Base-by-base conservation (phyloP, 2,329 filamentous ascomycete species). In the Colletotrichum gloeosporioides region DNA sequence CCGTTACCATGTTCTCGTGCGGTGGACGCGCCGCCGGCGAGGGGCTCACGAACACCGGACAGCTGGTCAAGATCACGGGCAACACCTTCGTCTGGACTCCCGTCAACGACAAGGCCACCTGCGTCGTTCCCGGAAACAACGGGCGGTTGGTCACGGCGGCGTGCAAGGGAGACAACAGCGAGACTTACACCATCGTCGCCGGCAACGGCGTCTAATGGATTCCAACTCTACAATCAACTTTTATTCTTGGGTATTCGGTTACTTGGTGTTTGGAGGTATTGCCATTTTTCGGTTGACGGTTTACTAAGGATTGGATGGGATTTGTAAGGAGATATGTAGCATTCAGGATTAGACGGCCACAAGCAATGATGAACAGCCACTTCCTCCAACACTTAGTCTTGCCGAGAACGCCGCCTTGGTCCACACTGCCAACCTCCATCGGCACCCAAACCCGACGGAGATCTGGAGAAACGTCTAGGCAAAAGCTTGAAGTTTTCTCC, bases 1-100 rank as follows among this genome's bases (percentile, higher is more conserved):
- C 86, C 2, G 88, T 90, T 31, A 88, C 82, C 7, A 71, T 90
- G 22, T 90, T 90, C 77, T 89, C 88, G 2, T 90, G 89, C 76
- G 89, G 89, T 31, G 89, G 89, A 12, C 85, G 88, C 44, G 89
- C 88, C 18, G 88, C 86, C 57, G 89, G 89, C 63, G 88, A 82
- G 57, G 88, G 89, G 27, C 79, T 83, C 53, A 90, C 88, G 16
- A 86, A 89, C 55, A 83, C 82, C 18, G 87, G 86, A 29, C 90
- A 91, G 79, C 81, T 91, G 9, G 86, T 90, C 76, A 86, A 86
- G 3, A 90, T 89, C 74, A 83, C 82, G 27, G 81, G 81, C 3
- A 85, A 82, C 73, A 73, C 71, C 49, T 85, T 91, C 49, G 81
- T 86, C 0, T 84, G 90, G 27, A 84, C 87, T 12, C 89, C 89